Conservation (phyloP, 1,139 yeast species). For the Sugiyamaella xylanicola region DNA sequence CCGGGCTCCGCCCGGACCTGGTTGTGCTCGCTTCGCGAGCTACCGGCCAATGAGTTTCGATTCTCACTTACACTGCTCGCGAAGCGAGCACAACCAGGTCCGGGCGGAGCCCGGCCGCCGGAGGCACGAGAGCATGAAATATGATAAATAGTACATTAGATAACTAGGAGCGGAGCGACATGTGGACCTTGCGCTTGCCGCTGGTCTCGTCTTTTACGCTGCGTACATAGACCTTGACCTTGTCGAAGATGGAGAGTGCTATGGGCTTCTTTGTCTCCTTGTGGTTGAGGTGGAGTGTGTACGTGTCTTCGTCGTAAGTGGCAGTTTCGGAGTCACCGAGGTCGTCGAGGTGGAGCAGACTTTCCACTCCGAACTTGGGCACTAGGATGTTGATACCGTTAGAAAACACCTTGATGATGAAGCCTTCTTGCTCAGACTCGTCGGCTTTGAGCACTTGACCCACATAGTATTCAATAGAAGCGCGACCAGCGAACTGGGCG, state of each 20-base stretch:
- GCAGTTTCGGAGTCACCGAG: conserved; percentile 69
- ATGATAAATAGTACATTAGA: neutral
- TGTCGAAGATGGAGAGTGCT: conserved; percentile 76
- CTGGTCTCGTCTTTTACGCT: conserved; percentile 83
- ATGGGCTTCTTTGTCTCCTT: conserved; percentile 43
- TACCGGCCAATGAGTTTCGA: no score
- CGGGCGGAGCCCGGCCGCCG: neutral
- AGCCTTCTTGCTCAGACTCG: conserved; percentile 79
- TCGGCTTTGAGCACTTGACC: conserved; percentile 91
- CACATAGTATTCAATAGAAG: conserved; percentile 95
- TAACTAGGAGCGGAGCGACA: conserved; percentile 41
- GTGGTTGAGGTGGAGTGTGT: conserved; percentile 58
- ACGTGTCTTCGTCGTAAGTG: conserved; percentile 74
- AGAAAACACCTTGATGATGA: conserved; percentile 85
- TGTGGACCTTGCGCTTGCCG: conserved; percentile 90
- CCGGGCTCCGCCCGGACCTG: conserved; percentile 1
- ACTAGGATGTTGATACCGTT: conserved; percentile 95
- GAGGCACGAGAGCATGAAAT: neutral
- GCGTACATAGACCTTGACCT: conserved; percentile 77
- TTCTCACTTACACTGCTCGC: no score
- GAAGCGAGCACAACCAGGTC: neutral
- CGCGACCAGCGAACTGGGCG: conserved; percentile 98
- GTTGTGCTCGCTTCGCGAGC: neutral
- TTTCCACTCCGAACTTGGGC: conserved; percentile 97
- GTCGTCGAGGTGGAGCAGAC: conserved; percentile 79